Base-by-base conservation (phyloP, 2,329 filamentous ascomycete genomes). In the Trichophyton verrucosum region DNA sequence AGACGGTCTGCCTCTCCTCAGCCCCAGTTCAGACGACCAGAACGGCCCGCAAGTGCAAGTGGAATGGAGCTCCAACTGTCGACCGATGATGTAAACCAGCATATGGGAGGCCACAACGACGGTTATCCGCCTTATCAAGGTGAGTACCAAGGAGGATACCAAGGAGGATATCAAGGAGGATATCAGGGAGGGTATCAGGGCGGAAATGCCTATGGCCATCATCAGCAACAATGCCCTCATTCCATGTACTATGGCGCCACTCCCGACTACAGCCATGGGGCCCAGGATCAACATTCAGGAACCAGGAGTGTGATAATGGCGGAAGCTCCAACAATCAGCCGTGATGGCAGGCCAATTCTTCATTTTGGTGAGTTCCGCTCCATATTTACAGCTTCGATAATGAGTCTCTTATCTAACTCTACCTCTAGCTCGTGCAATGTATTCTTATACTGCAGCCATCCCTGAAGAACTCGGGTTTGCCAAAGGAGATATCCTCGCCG, bases 401-500 rank as follows among this genome's bases (percentile, higher is more conserved):
- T 63, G 4, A 33, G 51, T 64, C 33, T 57, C 49, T n/a, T n/a
- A 17, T 55, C 49, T 55, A 55, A 55, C 15, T 36, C 60, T 22
- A 17, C n/a, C 42, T 47, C 57, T 68, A 97, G 94, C 94, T 60
- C 88, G 92, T 47, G 92, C 94, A 27, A 81, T 96, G 78, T 99
- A 97, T 74, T 85, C 89, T 78, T 99, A 99, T 73, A 85, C 88
- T 70, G 91, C 94, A 1, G 92, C 91, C 22, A 99, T 99, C 62
- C 90, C 92, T 0, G 94, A 97, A 72, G 95, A 99, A 75, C 78
- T 99, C 20, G 87, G 88, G 13, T 99, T 99, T 73, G 80, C 81
- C 55, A 99, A 99, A 77, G 91, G 91, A 56, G 95, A 99, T 70
- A 85, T 92, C 62, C 80, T 99, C 13, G 90, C 92, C 1, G 86